Base-by-base conservation (phyloP, 2,329 filamentous ascomycete species). In the Xylogone sp. region DNA sequence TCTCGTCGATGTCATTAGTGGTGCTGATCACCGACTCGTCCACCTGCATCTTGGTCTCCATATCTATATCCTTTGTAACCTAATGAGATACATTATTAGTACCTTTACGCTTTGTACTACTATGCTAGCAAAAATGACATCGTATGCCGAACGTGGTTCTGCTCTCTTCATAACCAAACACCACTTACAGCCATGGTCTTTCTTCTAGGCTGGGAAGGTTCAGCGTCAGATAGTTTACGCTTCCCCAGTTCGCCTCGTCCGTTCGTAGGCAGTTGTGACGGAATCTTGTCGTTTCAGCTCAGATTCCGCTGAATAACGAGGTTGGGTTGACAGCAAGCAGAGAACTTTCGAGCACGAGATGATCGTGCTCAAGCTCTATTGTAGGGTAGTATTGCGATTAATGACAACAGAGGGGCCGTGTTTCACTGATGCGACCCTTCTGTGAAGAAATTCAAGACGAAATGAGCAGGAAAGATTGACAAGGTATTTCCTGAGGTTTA, bases 1-100 rank as follows among this genome's bases (percentile, higher is more conserved):
- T 84, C 68, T 88, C 84, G 62, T 88, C 84, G 74, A 88, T 88
- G 57, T 86, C 83, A 66, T 67, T 74, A n/a, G 42, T 43, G 53
- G 71, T 71, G 59, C 76, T 78, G 39, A 76, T 68, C 50, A 76
- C 75, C 31, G 81, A 78, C 57, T 82, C 76, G 69, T 86, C 83
- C 60, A 86, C 81, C 73, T 85, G 81, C 76, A 86, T 82, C 59
- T 78, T 73, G 62, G 81, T 84, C 62, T 81, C 79, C 59, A 84
- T 76, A 66, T 85, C 81, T 70, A 82, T 74, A 68, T 82, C 76
- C 63, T 76, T 81, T 56, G 71, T 68, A 61, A 74, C 75, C 78
- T 65, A 34, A 22, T 27, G 22, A 43, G 27, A 10, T 42, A 21
- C 18, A 45, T 27, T 27, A 43, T 54, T 24, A 47, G 48, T 42